Evolutionary conservation across 2,329 filamentous ascomycete species (phyloP).

Genomic region (Stachybotrys elegans): DNA sequence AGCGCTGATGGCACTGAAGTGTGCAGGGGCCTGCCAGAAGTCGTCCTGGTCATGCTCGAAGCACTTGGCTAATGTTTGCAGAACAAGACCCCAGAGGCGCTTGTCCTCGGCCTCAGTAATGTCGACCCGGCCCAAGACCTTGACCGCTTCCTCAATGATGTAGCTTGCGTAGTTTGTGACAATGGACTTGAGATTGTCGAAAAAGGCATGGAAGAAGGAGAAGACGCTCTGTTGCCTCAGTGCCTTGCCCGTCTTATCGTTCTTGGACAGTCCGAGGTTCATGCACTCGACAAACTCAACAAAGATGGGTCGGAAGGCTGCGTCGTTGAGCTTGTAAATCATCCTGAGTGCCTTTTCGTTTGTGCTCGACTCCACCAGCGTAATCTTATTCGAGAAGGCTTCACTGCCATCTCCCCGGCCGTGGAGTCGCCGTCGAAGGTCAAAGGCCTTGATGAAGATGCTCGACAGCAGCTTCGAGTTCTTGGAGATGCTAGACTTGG

Average conservation of each 20-base stretch:
- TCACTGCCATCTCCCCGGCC: constrained; percentile 41
- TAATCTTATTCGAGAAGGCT: constrained; percentile 41
- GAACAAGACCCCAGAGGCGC: constrained; percentile 62
- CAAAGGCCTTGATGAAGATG: constrained; percentile 55
- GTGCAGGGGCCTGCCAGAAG: constrained; percentile 90
- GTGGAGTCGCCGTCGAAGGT: constrained; percentile 57
- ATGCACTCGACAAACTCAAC: constrained; percentile 81
- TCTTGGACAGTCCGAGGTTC: constrained; percentile 53
- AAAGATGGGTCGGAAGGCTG: constrained; percentile 89
- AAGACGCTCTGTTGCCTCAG: constrained; percentile 73
- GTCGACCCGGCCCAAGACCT: constrained; percentile 48
- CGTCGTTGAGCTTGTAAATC: constrained; percentile 95
- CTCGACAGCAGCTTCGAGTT: constrained; percentile 65
- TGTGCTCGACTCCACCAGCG: constrained; percentile 57
- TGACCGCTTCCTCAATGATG: constrained; percentile 68
- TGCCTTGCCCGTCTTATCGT: constrained; percentile 51
- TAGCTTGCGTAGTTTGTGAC: constrained; percentile 90
- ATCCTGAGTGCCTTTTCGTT: constrained; percentile 77
- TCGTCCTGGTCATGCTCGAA: constrained; percentile 90
- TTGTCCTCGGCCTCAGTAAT: constrained; percentile 46
- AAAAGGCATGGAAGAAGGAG: constrained; percentile 74
- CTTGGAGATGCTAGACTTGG: constrained; percentile 74
- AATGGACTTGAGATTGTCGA: constrained; percentile 83
- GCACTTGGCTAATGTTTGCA: constrained; percentile 66
- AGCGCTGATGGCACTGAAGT: constrained; percentile 69